Base-by-base conservation (phyloP, 2,329 filamentous ascomycete species). In the Sclerotinia subarctica region DNA sequence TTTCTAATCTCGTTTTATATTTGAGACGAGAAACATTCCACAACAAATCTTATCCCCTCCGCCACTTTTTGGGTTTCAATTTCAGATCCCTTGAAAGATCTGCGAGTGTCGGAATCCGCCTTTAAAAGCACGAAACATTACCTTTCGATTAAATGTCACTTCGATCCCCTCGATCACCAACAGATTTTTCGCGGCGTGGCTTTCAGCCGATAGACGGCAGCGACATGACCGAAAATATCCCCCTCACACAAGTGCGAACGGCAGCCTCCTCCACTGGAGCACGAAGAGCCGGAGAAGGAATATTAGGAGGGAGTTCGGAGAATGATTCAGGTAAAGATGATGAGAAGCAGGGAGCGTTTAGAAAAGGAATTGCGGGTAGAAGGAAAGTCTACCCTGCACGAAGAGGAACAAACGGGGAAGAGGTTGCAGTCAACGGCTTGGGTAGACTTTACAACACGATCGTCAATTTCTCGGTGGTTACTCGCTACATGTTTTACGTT, bases 401-500 rank as follows among this genome's bases (percentile, higher is more conserved):
- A 76, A 81, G 84, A 46, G 76, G 79, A 24, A 84, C 81, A 11
- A 78, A 81, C 68, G 79, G 80, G 10, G 84, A 87, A 2, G 85
- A 86, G 24, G 77, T 84, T 44, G 81, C 82, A 44, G 79, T 91
- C 71, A 91, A 88, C 73, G 84, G 84, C 69, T 86, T 92, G 82
- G 89, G 89, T 56, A 83, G 83, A 69, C 75, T 91, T 47, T 90
- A 91, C 78, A 82, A 83, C 74, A 89, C 85, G 76, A 83, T 92
- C 70, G 80, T 90, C 69, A 81, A 82, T 73, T 88, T 88, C 74
- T 89, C 86, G 10, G 81, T 88, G 70, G 74, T 90, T 70, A 89
- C 86, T 5, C 83, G 89, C 58, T 91, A 91, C 75, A 79, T 90
- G 59, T 82, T 91, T 71, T 91, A 91, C 75, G 84, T 91, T 70